Conservation (phyloP, 1,284 basidiomycete genomes). For the Baeospora myosura region DNA sequence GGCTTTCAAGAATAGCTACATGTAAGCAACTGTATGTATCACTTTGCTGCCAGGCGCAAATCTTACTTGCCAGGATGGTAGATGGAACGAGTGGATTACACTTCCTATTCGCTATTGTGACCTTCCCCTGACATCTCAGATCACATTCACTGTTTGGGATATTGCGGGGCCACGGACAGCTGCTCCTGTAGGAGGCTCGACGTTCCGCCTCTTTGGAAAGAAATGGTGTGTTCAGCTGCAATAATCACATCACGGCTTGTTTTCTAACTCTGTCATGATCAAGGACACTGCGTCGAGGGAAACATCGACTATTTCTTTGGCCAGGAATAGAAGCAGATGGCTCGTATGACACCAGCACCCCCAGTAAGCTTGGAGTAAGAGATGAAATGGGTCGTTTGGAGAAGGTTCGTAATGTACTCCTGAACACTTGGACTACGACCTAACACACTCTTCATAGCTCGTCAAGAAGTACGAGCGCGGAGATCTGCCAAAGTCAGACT, state of each 20-base stretch:
- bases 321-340: slow-evolving; percentile 81
- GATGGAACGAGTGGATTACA: slow-evolving; percentile 94
- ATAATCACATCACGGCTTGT: background rate
- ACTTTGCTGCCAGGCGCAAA: slow-evolving; percentile 2
- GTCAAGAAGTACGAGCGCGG: slow-evolving; percentile 96
- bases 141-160: slow-evolving; percentile 94
- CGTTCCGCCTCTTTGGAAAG: slow-evolving; percentile 84
- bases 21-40: slow-evolving; percentile 34
- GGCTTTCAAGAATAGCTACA: slow-evolving; percentile 79
- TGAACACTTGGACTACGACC: background rate
- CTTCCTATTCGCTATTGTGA: slow-evolving; percentile 90
- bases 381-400: slow-evolving; percentile 95
- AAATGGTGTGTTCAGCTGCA: slow-evolving; percentile 58
- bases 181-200: slow-evolving; percentile 82
- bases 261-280: slow-evolving; percentile 8
- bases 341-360: slow-evolving; percentile 73
- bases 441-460: slow-evolving; percentile 41
- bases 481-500: slow-evolving; percentile 90
- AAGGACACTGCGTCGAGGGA: slow-evolving; percentile 85
- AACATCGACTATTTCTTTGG: slow-evolving; percentile 86
- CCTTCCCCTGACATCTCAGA: slow-evolving; percentile 79
- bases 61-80: slow-evolving; percentile 23
- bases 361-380: slow-evolving; percentile 70
- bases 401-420: slow-evolving; percentile 48
- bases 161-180: slow-evolving; percentile 74